phyloP scores from a whole-genome alignment of 441 rosid species.

The Adansonia rubrostipa region DNA sequence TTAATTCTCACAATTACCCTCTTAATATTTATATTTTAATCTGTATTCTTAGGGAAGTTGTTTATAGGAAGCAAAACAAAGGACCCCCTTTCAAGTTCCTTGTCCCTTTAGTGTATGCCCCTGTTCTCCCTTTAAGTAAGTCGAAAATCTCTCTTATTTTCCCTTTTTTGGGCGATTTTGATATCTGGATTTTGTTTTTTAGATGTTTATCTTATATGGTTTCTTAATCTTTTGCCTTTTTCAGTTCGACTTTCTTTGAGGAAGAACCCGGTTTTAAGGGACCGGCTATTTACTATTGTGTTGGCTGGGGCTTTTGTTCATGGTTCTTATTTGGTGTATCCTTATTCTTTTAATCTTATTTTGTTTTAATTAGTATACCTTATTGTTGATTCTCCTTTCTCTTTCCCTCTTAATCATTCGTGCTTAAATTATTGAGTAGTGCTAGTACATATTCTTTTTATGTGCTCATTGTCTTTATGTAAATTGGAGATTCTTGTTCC shows the following conservation, averaged over 20 bases:
- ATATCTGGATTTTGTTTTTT: neutral
- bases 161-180: neutral
- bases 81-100: constrained; percentile 76
- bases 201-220: constrained; percentile 4
- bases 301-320: constrained; percentile 88
- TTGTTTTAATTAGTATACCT: neutral
- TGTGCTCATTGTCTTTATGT: constrained; percentile 6
- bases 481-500: constrained; percentile 16
- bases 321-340: constrained; percentile 94
- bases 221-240: neutral
- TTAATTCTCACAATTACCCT: neutral
- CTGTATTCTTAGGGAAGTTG: constrained; percentile 35
- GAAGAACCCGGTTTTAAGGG: constrained; percentile 75
- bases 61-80: constrained; percentile 50
- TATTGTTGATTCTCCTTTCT: constrained; percentile 10
- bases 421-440: constrained; percentile 3
- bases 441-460: constrained; percentile 12
- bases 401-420: neutral
- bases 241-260: constrained; percentile 75
- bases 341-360: constrained; percentile 36
- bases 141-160: neutral
- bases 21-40: neutral
- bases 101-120: constrained; percentile 92
- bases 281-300: constrained; percentile 75
- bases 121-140: constrained; percentile 86